These are phyloP conservation scores for Leccinellum rugosiceps DNA, from an alignment of 768 basidiomycete genomes.

Conservation along the genomic window DNA sequence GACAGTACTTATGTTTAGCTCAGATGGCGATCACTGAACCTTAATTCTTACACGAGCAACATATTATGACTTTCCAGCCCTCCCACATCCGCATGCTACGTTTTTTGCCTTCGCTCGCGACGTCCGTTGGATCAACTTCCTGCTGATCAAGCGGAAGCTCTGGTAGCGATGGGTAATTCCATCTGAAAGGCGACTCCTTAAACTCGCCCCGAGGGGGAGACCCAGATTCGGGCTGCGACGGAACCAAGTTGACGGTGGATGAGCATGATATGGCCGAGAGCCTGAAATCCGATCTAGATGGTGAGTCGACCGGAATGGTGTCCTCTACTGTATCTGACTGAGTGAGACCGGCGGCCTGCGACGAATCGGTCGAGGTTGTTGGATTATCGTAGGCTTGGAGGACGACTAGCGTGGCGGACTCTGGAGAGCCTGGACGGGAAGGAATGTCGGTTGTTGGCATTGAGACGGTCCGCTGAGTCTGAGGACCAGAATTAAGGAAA, in stretches of 20 bases:
- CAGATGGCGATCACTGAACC: neutral
- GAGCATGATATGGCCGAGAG: slow-evolving; percentile 24
- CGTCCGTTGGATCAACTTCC: neutral
- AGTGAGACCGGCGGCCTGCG: neutral
- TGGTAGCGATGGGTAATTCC: slow-evolving; percentile 27
- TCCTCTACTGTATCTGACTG: slow-evolving; percentile 3
- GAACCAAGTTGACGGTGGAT: slow-evolving; percentile 24
- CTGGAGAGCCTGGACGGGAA: slow-evolving; percentile 18
- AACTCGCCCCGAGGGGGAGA: slow-evolving; percentile 18
- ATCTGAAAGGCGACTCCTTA: slow-evolving; percentile 29
- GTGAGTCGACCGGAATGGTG: slow-evolving; percentile 9
- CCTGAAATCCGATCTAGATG: slow-evolving; percentile 20
- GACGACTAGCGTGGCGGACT: slow-evolving; percentile 30
- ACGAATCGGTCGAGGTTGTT: neutral
- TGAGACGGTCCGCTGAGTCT: neutral
- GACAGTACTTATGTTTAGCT: neutral
- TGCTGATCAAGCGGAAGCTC: slow-evolving; percentile 16
- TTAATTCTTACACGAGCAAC: slow-evolving; percentile 51
- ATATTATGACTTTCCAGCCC: slow-evolving; percentile 54
- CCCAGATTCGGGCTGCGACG: slow-evolving; percentile 9
- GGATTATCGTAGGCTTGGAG: slow-evolving; percentile 23
- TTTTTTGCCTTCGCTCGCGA: slow-evolving; percentile 1
- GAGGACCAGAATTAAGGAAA: slow-evolving; percentile 2
- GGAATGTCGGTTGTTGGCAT: slow-evolving; percentile 12
- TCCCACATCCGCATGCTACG: slow-evolving; percentile 30